A percentile compares a stretch with the other conserved stretches of the same genome.
phyloP scores from a whole-genome alignment of 306 rosid genomes.

The Hylodesmum podocarpum region DNA sequence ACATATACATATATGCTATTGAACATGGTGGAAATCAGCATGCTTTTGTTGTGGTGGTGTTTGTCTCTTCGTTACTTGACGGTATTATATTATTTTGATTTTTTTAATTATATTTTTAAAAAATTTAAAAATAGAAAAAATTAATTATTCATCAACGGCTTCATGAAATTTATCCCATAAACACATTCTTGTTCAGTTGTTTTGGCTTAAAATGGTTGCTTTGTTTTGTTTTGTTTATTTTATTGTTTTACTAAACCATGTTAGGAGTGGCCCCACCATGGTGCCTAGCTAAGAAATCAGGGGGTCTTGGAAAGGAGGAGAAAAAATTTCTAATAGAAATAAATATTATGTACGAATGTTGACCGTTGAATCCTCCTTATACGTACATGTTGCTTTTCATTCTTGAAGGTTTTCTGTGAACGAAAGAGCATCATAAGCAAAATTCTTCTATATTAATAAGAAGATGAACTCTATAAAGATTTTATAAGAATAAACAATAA shows the following conservation, averaged over 20 bases:
- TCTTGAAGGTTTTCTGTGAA: not conserved
- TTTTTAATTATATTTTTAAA: too few relatives aligned
- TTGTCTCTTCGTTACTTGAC: too few relatives aligned
- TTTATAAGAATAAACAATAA: not conserved
- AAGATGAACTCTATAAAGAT: not conserved
- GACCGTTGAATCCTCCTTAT: not conserved
- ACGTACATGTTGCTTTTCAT: not conserved
- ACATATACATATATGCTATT: not conserved
- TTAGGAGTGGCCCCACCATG: not conserved
- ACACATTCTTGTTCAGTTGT: conserved; percentile 10
- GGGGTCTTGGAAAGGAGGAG: not conserved
- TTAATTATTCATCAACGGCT: too few relatives aligned
- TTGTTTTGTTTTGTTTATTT: not conserved
- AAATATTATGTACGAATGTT: not conserved
- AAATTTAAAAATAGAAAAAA: too few relatives aligned
- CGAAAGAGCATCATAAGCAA: not conserved
- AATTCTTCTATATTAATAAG: not conserved
- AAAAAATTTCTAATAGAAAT: not conserved
- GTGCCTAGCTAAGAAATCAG: not conserved
- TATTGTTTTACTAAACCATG: not conserved
- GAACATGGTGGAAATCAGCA: not conserved
- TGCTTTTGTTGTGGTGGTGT: too few relatives aligned
- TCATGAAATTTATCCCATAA: too few relatives aligned
- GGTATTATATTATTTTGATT: too few relatives aligned
- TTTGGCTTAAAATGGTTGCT: not conserved